Evolutionary conservation across 192 early-diverging fungal species (phyloP), one percentile per base, ranked within the genome.

Genomic region (Pilobolus umbonatus): DNA sequence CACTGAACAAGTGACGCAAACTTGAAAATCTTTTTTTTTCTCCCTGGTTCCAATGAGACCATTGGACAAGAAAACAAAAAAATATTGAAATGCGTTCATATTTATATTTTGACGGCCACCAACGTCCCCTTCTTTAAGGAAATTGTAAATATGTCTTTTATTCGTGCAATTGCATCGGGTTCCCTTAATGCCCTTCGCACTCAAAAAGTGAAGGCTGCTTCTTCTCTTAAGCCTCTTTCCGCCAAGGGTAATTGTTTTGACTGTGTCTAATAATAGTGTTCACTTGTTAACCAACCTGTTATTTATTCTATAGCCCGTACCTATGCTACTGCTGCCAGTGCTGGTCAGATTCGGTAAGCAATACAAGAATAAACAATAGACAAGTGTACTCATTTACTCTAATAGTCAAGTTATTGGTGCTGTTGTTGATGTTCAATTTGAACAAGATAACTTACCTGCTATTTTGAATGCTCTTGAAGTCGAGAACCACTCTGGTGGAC

Each of bases 391-490:
- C n/a, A 21, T 3, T 15, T 87, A 89, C 62, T 67, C 82, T 73
- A 78, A 95, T 76, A 89, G 92, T 61, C 82, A 87, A 67, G 93
- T 98, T 58, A 98, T 98, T 80, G 95, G 95, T 84, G 93, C 95
- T 79, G 95, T 98, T 76, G 95, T 98, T 67, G 95, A 98, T 65
- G 95, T 98, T 57, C 94, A 95, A 74, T 96, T 96, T 74, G 91
- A 92, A 62, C 76, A 87, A 69, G 87, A 88, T 51, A 88, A 80
- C 75, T 86, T 94, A 39, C 95, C 95, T 38, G 81, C 93, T 64
- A 98, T 98, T 69, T 84, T 96, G 64, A 98, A 98, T 84, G 93
- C 95, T 51, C 88, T 98, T 25, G 94, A 98, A 78, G 92, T 98
- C 34, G 80, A 90, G 77, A 75, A 82, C 74, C 82, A 83, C 75